These are phyloP conservation scores for Metschnikowia sp. DNA, from an alignment of 805 yeast species.

Conservation along the genomic window DNA sequence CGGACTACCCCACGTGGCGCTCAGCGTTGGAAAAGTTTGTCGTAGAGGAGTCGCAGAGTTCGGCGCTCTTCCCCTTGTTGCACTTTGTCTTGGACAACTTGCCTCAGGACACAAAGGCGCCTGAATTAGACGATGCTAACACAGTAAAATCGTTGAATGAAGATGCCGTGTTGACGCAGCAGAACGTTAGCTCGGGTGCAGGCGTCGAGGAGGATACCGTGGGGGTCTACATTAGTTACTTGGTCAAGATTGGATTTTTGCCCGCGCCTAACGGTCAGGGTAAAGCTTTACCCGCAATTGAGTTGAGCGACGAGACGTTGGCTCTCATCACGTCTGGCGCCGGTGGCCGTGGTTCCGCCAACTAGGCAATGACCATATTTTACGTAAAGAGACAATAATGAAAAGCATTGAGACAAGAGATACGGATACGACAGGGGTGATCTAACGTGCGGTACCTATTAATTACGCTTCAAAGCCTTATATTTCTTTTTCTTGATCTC, in stretches of 20 bases:
- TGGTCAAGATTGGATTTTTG: constrained; percentile 76
- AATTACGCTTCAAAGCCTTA: too few relatives aligned
- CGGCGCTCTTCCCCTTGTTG: constrained; percentile 87
- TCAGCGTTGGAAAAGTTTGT: constrained; percentile 71
- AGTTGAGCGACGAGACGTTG: constrained; percentile 55
- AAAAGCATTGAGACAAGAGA: too few relatives aligned
- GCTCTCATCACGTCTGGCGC: constrained; percentile 19
- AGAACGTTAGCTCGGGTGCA: constrained; percentile 62
- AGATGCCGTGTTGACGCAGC: constrained; percentile 63
- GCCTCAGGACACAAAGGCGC: constrained; percentile 90
- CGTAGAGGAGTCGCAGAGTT: constrained; percentile 67
- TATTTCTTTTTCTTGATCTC: too few relatives aligned
- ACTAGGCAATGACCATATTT: not conserved
- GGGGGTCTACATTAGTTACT: constrained; percentile 76
- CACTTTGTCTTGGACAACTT: constrained; percentile 92
- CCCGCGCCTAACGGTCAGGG: constrained; percentile 54
- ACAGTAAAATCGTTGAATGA: constrained; percentile 64
- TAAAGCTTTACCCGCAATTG: constrained; percentile 51
- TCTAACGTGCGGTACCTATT: too few relatives aligned
- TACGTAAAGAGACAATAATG: too few relatives aligned
- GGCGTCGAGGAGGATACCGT: constrained; percentile 70
- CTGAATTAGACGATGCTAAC: constrained; percentile 87
- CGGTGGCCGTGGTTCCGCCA: constrained; percentile 22
- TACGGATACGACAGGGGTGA: too few relatives aligned
- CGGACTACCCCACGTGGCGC: constrained; percentile 79